These are phyloP conservation scores for Neurospora africana DNA, from an alignment of 495 filamentous ascomycete species.

Conservation along the genomic window DNA sequence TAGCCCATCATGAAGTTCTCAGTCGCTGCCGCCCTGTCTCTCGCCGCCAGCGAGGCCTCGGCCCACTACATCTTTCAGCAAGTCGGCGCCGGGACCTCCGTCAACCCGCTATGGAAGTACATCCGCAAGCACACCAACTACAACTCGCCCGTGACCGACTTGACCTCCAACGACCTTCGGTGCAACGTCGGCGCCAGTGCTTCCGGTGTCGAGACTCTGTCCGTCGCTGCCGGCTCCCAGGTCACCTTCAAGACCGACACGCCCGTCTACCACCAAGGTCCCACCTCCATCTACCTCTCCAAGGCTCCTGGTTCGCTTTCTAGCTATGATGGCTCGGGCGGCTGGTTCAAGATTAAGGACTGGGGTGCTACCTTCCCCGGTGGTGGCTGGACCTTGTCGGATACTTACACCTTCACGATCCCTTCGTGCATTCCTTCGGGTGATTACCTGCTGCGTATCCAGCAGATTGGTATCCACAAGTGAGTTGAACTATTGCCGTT, in stretches of 20 bases:
- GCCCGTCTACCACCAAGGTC: constrained; percentile 52
- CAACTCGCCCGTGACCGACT: constrained; percentile 50
- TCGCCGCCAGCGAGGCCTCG: constrained; percentile 29
- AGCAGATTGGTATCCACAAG: constrained; percentile 54
- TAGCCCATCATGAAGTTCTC: constrained; percentile 28
- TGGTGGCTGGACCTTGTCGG: constrained; percentile 23
- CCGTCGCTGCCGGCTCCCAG: constrained; percentile 38
- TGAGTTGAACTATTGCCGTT: background rate
- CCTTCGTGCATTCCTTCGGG: constrained; percentile 43
- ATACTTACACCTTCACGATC: constrained; percentile 42
- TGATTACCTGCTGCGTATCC: constrained; percentile 53
- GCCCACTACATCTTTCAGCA: constrained; percentile 44
- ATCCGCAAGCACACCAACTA: constrained; percentile 47
- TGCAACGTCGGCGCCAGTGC: constrained; percentile 48
- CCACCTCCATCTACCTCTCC: constrained; percentile 40
- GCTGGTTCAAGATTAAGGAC: constrained; percentile 48
- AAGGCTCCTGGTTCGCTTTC: constrained; percentile 36
- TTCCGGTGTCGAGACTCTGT: constrained; percentile 31
- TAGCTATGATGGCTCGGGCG: constrained; percentile 40
- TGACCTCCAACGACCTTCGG: constrained; percentile 42
- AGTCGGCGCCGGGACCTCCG: constrained; percentile 31
- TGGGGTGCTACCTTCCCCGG: constrained; percentile 32
- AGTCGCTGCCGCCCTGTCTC: constrained; percentile 19
- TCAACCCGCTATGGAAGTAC: constrained; percentile 37
- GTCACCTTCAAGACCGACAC: constrained; percentile 42